phyloP scores from a whole-genome alignment of 1,284 basidiomycete species.

The Papiliotrema flavescens region DNA sequence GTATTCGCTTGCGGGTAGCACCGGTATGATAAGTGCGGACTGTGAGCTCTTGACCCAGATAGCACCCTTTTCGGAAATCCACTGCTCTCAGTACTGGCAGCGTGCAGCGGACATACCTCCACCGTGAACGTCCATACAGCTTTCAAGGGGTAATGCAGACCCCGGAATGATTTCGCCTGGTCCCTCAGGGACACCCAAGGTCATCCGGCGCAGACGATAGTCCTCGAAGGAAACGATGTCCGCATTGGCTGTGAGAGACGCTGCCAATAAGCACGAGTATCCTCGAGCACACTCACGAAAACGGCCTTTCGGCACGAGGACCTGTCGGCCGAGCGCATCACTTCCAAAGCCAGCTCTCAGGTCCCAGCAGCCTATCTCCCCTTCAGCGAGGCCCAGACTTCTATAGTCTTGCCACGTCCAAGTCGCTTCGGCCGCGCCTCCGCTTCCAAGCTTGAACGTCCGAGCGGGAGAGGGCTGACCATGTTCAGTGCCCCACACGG shows the following conservation, averaged over 20 bases:
- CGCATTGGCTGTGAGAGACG: constrained; percentile 18
- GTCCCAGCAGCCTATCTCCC: constrained; percentile 55
- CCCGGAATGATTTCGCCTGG: constrained; percentile 69
- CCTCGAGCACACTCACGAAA: constrained; percentile 57
- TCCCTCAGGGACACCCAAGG: constrained; percentile 86
- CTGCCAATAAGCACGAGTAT: constrained; percentile 8
- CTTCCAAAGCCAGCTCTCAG: constrained; percentile 56
- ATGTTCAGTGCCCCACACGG: constrained; percentile 61
- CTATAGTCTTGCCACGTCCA: constrained; percentile 33
- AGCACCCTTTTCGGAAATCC: constrained; percentile 97
- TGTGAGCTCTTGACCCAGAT: constrained; percentile 95
- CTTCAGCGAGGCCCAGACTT: constrained; percentile 16
- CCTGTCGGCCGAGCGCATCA: constrained; percentile 68
- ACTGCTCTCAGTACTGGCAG: constrained; percentile 55
- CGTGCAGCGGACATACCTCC: constrained; percentile 59
- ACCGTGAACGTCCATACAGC: constrained; percentile 88
- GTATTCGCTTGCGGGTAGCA: constrained; percentile 81
- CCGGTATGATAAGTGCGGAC: constrained; percentile 96
- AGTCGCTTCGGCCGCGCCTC: constrained; percentile 40
- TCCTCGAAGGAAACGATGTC: constrained; percentile 33
- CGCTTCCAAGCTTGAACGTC: constrained; percentile 41
- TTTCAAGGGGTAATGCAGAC: constrained; percentile 85
- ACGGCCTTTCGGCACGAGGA: constrained; percentile 66
- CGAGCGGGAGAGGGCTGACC: constrained; percentile 10
- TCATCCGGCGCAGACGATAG: constrained; percentile 74